Conservation (phyloP, 345 rosid genomes). For the Mangifera indica region DNA sequence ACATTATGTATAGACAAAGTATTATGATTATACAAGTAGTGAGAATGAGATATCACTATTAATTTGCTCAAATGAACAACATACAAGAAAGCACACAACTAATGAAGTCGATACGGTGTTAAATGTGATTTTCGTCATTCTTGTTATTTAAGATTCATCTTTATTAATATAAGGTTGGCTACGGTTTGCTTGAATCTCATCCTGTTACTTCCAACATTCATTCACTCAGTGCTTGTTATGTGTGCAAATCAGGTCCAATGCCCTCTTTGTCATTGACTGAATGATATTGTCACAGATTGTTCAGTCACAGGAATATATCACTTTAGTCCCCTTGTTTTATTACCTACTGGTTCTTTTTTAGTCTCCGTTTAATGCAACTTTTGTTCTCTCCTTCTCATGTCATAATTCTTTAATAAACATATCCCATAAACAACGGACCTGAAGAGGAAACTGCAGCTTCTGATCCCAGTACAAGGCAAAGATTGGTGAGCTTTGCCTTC, state of each 20-base stretch:
- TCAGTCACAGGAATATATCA: background rate
- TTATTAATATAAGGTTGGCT: background rate
- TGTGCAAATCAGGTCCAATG: background rate
- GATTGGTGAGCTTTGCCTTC: constrained; percentile 64
- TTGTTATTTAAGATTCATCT: background rate
- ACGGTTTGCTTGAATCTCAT: background rate
- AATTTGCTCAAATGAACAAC: background rate
- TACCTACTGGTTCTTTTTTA: background rate
- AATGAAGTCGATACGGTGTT: background rate
- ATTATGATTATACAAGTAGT: too few relatives aligned
- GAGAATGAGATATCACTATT: background rate
- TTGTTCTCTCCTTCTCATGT: background rate
- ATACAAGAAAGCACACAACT: background rate
- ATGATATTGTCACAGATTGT: background rate
- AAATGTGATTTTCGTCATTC: background rate
- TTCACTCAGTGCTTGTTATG: background rate
- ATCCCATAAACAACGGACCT: constrained; percentile 44
- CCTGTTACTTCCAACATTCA: background rate
- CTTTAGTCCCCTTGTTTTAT: background rate
- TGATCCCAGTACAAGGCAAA: constrained; percentile 92
- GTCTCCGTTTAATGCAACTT: background rate
- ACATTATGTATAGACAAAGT: background rate
- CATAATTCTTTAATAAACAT: background rate
- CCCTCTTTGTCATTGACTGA: background rate
- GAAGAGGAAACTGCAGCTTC: constrained; percentile 78